Evolutionary conservation across 192 early-diverging fungal genomes (phyloP).

Genomic region (Podila clonocystis): DNA sequence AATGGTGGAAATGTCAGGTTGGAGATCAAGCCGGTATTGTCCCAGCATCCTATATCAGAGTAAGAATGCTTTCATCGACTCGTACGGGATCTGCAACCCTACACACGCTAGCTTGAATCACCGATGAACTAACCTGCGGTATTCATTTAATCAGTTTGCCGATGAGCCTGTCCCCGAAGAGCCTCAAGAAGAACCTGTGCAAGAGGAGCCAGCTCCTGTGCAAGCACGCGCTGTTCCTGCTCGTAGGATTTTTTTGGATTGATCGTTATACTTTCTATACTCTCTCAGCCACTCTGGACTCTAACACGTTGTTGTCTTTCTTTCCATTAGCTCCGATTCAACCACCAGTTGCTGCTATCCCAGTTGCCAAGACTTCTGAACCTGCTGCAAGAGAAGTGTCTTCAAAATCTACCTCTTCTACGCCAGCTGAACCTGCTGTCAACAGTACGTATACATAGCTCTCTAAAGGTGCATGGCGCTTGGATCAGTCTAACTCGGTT

Average conservation of each 20-base stretch:
- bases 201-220: constrained; percentile 17
- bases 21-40: constrained; percentile 80
- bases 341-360: neutral
- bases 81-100: too few relatives aligned
- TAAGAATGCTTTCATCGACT: constrained; percentile 10
- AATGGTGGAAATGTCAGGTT: constrained; percentile 90
- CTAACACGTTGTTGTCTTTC: neutral
- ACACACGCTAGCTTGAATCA: neutral
- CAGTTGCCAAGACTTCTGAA: constrained; percentile 18
- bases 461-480: neutral
- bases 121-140: neutral
- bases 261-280: neutral
- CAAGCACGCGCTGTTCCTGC: constrained; percentile 34
- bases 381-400: constrained; percentile 7
- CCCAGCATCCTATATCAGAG: constrained; percentile 84
- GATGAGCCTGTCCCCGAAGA: constrained; percentile 31
- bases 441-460: constrained; percentile 18
- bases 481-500: neutral
- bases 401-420: constrained; percentile 1
- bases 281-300: neutral
- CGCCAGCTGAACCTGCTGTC: constrained; percentile 4
- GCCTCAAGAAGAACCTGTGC: constrained; percentile 10
- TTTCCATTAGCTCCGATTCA: neutral
- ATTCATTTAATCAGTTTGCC: constrained; percentile 18
- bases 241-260: constrained; percentile 16